A percentile compares a stretch with the other conserved stretches of the same genome.
Conservation (phyloP, 192 early-diverging fungal species). For the Gonapodya sp. region DNA sequence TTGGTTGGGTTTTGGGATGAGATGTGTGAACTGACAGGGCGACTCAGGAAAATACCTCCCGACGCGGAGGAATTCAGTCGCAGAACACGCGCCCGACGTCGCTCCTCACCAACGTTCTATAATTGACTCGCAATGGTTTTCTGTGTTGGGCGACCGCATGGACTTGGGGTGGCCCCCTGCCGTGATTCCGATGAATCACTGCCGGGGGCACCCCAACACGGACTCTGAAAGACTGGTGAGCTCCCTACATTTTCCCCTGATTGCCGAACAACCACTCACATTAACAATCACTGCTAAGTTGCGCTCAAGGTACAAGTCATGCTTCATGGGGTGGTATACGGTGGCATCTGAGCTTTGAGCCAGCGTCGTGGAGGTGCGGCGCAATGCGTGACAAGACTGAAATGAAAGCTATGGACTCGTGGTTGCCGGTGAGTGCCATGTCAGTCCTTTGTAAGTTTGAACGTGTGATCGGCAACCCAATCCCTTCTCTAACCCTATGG, state of each 20-base stretch:
- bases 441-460: too few species aligned
- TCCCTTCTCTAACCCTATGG: too few species aligned
- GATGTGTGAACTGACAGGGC: background rate
- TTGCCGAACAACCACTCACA: background rate
- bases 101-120: background rate
- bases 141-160: background rate
- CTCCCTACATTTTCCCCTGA: background rate
- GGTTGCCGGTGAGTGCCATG: too few species aligned
- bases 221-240: background rate
- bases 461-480: too few species aligned
- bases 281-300: background rate
- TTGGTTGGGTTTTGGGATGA: background rate
- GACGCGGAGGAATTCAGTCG: background rate
- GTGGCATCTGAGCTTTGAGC: background rate
- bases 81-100: background rate
- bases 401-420: too few species aligned
- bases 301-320: background rate
- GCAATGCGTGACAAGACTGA: too few species aligned
- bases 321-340: background rate
- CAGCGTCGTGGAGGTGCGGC: background rate
- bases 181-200: too few species aligned
- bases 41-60: background rate
- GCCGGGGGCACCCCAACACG: background rate
- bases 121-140: background rate
- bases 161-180: background rate